phyloP scores from a whole-genome alignment of 2,329 filamentous ascomycete genomes.

The Phialocephala sp. region DNA sequence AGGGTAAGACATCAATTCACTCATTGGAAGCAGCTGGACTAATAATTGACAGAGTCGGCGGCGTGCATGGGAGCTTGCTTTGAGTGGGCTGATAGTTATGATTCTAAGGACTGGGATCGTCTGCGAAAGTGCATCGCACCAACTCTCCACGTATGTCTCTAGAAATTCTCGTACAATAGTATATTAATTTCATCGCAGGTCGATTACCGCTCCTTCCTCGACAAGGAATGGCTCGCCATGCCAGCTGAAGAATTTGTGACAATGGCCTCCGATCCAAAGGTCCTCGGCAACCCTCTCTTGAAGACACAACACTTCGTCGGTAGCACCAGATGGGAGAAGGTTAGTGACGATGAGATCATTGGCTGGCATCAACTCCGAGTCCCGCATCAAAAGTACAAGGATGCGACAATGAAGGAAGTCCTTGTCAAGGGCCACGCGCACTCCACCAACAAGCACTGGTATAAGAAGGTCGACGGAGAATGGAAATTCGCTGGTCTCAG shows the following conservation, averaged over 20 bases:
- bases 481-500: constrained; percentile 34
- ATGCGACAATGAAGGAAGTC: constrained; percentile 52
- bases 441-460: constrained; percentile 58
- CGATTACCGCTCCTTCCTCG: constrained; percentile 71
- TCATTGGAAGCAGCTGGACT: not conserved
- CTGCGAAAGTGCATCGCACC: constrained; percentile 67
- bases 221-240: constrained; percentile 66
- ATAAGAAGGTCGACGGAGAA: constrained; percentile 60
- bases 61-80: constrained; percentile 46
- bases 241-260: constrained; percentile 62
- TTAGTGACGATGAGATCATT: constrained; percentile 60
- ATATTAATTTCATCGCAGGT: constrained; percentile 51
- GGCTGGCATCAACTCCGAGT: constrained; percentile 64
- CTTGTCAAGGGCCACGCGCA: constrained; percentile 61
- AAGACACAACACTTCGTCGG: constrained; percentile 71
- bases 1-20: not conserved
- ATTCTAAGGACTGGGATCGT: constrained; percentile 68
- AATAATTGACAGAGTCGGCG: constrained; percentile 17
- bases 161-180: not conserved
- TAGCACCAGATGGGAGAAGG: constrained; percentile 60
- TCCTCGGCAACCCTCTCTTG: constrained; percentile 65
- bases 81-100: constrained; percentile 70
- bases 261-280: constrained; percentile 60
- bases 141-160: constrained; percentile 52
- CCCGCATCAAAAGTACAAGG: constrained; percentile 61